Evolutionary conservation across 208 protist species (phyloP).

Genomic region (Crithidia thermophila): DNA sequence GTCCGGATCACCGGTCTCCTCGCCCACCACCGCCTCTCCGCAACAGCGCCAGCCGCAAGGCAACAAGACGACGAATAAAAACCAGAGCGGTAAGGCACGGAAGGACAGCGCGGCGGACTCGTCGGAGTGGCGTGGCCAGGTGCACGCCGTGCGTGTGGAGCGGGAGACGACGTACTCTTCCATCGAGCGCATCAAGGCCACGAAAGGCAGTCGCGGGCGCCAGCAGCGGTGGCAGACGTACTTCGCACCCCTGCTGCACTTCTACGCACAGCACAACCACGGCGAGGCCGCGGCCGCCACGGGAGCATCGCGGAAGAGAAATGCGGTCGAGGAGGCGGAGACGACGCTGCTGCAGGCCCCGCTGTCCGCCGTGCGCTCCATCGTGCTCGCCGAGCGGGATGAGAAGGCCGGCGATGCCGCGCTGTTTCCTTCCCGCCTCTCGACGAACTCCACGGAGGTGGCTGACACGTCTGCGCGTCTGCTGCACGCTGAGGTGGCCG

Average conservation of each 20-base stretch:
- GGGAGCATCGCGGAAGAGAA: background rate
- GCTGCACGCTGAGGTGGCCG: conserved; percentile 47
- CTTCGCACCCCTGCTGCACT: conserved; percentile 55
- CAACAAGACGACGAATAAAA: background rate
- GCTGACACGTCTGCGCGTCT: background rate
- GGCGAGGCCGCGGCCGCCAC: background rate
- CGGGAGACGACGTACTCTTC: conserved; percentile 35
- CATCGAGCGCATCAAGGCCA: conserved; percentile 28
- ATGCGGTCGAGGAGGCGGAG: conserved; percentile 8
- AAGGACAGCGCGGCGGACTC: background rate
- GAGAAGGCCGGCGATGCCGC: conserved; percentile 31
- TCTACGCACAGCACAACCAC: conserved; percentile 35
- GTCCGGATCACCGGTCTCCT: background rate
- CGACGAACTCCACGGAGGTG: background rate
- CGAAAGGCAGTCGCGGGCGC: conserved; percentile 54
- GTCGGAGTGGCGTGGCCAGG: conserved; percentile 29
- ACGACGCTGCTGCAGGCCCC: conserved; percentile 31
- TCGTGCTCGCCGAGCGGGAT: conserved; percentile 41
- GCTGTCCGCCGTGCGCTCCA: conserved; percentile 21
- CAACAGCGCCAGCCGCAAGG: background rate
- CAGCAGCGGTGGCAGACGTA: conserved; percentile 62
- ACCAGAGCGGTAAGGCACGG: background rate
- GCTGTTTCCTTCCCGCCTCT: background rate
- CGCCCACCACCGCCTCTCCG: background rate
- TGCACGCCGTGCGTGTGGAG: conserved; percentile 46